Conservation (phyloP, 2,329 filamentous ascomycete genomes). For the Fusarium graminum region DNA sequence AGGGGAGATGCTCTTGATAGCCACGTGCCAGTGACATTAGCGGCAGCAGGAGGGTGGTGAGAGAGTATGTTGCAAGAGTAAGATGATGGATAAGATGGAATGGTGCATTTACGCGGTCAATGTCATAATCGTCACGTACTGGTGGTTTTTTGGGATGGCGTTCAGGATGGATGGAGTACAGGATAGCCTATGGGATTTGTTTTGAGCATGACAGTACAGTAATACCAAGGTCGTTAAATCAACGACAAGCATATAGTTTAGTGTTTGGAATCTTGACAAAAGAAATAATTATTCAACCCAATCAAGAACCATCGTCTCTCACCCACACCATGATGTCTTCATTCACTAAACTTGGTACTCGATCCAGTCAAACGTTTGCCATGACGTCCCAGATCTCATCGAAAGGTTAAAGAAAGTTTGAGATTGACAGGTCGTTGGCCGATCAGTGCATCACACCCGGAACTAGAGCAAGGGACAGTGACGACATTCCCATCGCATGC, state of each 20-base stretch:
- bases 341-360: background rate
- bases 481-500: constrained; percentile 25
- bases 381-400: constrained; percentile 12
- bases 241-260: constrained; percentile 32
- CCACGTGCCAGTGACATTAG: constrained; percentile 52
- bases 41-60: constrained; percentile 51
- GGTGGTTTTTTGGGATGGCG: constrained; percentile 5
- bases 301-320: background rate
- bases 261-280: constrained; percentile 11
- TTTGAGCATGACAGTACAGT: constrained; percentile 19
- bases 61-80: constrained; percentile 1
- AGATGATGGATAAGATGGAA: constrained; percentile 18
- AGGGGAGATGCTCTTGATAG: constrained; percentile 52
- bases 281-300: constrained; percentile 13
- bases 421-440: constrained; percentile 15
- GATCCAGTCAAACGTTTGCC: constrained; percentile 2
- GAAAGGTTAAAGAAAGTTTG: constrained; percentile 6
- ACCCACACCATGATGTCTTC: background rate
- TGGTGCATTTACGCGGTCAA: constrained; percentile 40
- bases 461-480: constrained; percentile 26
- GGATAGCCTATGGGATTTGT: constrained; percentile 29
- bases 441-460: constrained; percentile 24
- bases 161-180: constrained; percentile 6
- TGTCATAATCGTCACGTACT: constrained; percentile 35
- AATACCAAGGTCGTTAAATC: constrained; percentile 40